Conservation (phyloP, 306 rosid genomes). For the Mimosa pudica region DNA sequence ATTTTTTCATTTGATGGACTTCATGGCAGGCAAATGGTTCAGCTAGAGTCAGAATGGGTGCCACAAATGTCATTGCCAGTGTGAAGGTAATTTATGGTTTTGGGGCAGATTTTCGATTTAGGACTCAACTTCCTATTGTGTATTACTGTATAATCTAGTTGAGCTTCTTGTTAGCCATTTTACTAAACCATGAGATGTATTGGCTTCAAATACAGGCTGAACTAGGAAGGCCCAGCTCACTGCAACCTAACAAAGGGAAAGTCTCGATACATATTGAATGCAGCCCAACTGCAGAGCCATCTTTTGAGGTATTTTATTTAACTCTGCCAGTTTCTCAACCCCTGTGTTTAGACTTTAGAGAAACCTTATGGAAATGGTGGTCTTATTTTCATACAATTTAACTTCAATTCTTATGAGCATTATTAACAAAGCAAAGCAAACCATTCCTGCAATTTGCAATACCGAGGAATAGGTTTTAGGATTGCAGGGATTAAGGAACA, state of each 20-base stretch:
- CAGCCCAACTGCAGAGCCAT: slow-evolving; percentile 77
- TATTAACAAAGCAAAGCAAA: slow-evolving; percentile 12
- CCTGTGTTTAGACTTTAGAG: slow-evolving; percentile 26
- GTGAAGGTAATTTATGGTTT: slow-evolving; percentile 64
- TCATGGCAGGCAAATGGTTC: slow-evolving; percentile 80
- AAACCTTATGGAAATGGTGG: slow-evolving; percentile 8
- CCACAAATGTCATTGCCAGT: slow-evolving; percentile 79
- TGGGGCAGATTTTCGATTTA: neutral
- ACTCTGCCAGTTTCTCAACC: slow-evolving; percentile 5
- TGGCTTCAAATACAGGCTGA: slow-evolving; percentile 69
- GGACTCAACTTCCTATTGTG: slow-evolving; percentile 9
- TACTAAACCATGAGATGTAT: slow-evolving; percentile 22
- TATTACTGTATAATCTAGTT: neutral
- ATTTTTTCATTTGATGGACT: slow-evolving; percentile 26
- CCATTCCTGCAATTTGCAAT: neutral
- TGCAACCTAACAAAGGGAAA: slow-evolving; percentile 79
- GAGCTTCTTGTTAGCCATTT: slow-evolving; percentile 20
- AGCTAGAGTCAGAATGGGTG: slow-evolving; percentile 79
- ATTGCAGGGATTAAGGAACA: neutral
- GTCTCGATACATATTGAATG: slow-evolving; percentile 71
- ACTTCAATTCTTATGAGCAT: slow-evolving; percentile 4
- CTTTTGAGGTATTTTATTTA: slow-evolving; percentile 61
- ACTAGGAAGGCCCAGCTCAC: slow-evolving; percentile 75
- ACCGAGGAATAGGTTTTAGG: slow-evolving; percentile 6
- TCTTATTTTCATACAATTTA: slow-evolving; percentile 25